Base-by-base conservation (phyloP, 2,329 filamentous ascomycete genomes). In the Elsinoe necatrix region DNA sequence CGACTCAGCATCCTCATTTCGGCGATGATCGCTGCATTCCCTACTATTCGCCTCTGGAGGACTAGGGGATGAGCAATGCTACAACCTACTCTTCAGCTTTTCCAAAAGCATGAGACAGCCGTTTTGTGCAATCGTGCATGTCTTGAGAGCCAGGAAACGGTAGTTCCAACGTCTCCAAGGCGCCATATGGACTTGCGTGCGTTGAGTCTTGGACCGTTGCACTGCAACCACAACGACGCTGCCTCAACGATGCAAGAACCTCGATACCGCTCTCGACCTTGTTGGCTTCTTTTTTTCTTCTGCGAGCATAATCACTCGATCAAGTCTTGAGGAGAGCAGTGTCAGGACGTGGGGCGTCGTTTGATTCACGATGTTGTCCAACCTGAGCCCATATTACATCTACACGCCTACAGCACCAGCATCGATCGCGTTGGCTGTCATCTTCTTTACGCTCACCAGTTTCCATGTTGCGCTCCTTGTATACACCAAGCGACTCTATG, bases 401-500 rank as follows among this genome's bases (percentile, higher is more conserved):
- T 23, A 52, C 16, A 58, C 37, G 4, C 58, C 58, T 12, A 56
- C 58, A 6, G 14, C 59, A 34, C 12, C 55, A n/a, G 59, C 59
- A 8, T 56, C 58, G 7, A 41, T 63, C 31, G 31, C 61, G 5
- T 56, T 61, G 20, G 37, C 51, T 16, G 42, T 45, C 11, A 12
- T 50, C 12, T 62, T 61, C 2, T 57, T 66, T 3, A 75, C 64
- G 1, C 87, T 71, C 25, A 56, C 39, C n/a, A 16, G 29, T 18
- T 23, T 45, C 12, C 54, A 56, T 25, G 18, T 56, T 11, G 29
- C 39, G 5, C 20, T 45, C 9, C 68, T 78, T 35, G 62, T 71
- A 16, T 73, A 68, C 23, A 72, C 72, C 2, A 68, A 71, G 34
- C 73, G 72, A 11, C 79, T 76, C 72, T 81, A 77, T 61, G 78